Evolutionary conservation across 148 eudicot species (phyloP).

Genomic region (Diospyros kaki): DNA sequence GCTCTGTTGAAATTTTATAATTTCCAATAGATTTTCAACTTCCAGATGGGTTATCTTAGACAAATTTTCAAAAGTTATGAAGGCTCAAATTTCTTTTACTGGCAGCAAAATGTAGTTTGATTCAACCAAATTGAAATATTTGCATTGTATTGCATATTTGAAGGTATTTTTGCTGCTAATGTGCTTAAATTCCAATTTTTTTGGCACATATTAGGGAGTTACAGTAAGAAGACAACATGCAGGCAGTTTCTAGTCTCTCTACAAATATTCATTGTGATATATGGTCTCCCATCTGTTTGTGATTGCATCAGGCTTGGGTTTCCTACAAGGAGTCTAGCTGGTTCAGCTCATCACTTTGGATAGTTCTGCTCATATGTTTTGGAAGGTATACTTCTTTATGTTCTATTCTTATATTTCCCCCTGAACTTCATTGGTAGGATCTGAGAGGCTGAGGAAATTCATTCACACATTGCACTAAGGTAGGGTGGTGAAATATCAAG

Average conservation of each 20-base stretch:
- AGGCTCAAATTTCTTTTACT: not conserved
- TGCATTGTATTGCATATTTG: not conserved
- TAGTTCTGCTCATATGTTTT: constrained; percentile 55
- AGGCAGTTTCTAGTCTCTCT: not conserved
- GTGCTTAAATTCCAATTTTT: too few relatives aligned
- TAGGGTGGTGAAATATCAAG: not conserved
- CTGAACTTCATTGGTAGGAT: not conserved
- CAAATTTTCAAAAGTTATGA: not conserved
- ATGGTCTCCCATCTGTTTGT: constrained; percentile 1
- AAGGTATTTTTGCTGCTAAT: too few relatives aligned
- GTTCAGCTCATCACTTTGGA: constrained; percentile 55
- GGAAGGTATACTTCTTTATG: constrained; percentile 53
- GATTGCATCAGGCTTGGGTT: constrained; percentile 59
- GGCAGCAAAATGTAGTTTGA: not conserved
- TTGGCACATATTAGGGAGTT: too few relatives aligned
- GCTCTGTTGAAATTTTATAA: not conserved
- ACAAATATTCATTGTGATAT: not conserved
- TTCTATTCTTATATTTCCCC: constrained; percentile 4
- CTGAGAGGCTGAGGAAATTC: not conserved
- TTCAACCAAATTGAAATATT: not conserved
- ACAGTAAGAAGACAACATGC: too few relatives aligned
- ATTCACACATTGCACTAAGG: not conserved
- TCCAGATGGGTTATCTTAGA: not conserved
- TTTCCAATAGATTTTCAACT: not conserved
- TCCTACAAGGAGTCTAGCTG: constrained; percentile 68